phyloP scores from a whole-genome alignment of 768 basidiomycete genomes.

The Lactarius psammicola region DNA sequence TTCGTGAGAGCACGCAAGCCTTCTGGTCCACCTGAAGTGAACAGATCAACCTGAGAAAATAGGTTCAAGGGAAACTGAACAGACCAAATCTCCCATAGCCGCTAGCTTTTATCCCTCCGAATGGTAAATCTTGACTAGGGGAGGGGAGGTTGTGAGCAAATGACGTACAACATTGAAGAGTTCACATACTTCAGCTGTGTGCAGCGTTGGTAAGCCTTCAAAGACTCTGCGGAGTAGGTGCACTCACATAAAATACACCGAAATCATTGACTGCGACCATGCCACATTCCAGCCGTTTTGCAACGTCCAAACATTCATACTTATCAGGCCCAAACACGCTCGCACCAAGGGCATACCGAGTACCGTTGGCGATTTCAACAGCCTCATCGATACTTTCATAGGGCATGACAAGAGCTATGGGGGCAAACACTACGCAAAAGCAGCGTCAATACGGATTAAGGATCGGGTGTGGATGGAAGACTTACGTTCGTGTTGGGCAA shows the following conservation, averaged over 20 bases:
- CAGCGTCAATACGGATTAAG: conserved; percentile 17
- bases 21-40: conserved; percentile 75
- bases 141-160: conserved; percentile 32
- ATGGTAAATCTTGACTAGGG: conserved; percentile 84
- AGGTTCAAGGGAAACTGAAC: conserved; percentile 27
- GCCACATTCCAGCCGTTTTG: conserved; percentile 81
- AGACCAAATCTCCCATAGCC: conserved; percentile 93
- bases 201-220: conserved; percentile 27
- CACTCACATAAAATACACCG: conserved; percentile 77
- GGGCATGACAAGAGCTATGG: conserved; percentile 81
- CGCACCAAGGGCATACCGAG: conserved; percentile 87
- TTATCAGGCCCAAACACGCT: conserved; percentile 91
- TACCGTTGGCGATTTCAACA: conserved; percentile 83
- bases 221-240: conserved; percentile 10
- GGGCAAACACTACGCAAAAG: conserved; percentile 74
- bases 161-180: conserved; percentile 26
- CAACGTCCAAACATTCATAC: conserved; percentile 73
- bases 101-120: conserved; percentile 88
- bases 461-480: conserved; percentile 23
- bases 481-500: conserved; percentile 80
- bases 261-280: conserved; percentile 99
- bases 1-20: conserved; percentile 87
- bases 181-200: conserved; percentile 61
- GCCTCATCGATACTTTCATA: conserved; percentile 86
- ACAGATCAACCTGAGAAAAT: conserved; percentile 22